Base-by-base conservation (phyloP, 2,329 filamentous ascomycete species). In the Penicillium sp. region DNA sequence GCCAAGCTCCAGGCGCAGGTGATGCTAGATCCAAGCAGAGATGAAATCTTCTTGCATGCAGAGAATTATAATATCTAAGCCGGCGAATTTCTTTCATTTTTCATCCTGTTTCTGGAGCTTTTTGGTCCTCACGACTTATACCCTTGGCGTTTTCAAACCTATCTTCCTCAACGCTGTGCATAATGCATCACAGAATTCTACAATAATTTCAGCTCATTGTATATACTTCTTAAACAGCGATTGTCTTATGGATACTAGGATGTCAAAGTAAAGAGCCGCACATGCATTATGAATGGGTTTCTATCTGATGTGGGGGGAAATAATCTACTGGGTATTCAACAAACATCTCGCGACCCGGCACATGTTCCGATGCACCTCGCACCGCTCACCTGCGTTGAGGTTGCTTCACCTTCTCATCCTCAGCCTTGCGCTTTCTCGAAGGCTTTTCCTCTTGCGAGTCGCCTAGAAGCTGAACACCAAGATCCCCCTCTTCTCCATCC, bases 31-130 rank as follows among this genome's bases (percentile, higher is more conserved):
- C 83, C 86, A 31, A 81, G 82, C 63, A 82, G 88, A 43, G 92
- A 96, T 68, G 93, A 96, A 80, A 88, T 97, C 49, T 96, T 92
- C 70, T 73, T 96, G 70, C 93, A 96, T 76, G 89, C 92, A 3
- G 93, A 97, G 79, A 96, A 96, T 71, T 96, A 96, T 76, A 89
- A 91, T 47, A 79, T 96, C 57, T 96, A 72, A 80, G 47, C 23
- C 52, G 47, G 39, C n/a, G 16, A 29, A 18, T 26, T n/a, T 5
- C 21, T 31, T 45, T 1, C 49, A n/a, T 47, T 12, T 44, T 51
- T 31, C 4, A 39, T 43, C 6, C 38, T 43, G 7, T 44, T 26
- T 21, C 15, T 24, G 41, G 15, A 39, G 9, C 36, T 45, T 24
- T 24, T 34, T 45, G 45, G 33, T 28, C 33, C 51, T 21, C 45